A percentile compares a stretch with the other conserved stretches of the same genome.
phyloP scores from a whole-genome alignment of 2,329 filamentous ascomycete species.

The Myriosclerotinia duriaeana region DNA sequence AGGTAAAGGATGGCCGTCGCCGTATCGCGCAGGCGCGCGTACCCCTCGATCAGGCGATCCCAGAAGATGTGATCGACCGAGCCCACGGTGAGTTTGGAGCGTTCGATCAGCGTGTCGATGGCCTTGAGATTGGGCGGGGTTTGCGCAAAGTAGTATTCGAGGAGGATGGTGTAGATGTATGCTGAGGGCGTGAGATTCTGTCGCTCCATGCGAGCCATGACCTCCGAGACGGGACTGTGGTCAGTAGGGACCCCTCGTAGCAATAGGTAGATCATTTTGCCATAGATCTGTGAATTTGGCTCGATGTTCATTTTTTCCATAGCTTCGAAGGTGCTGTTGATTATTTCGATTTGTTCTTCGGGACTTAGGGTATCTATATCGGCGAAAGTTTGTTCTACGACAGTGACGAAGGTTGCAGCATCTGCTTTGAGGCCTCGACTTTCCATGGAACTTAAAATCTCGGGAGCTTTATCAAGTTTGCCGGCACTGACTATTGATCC shows the following conservation, averaged over 20 bases:
- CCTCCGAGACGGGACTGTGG: conserved; percentile 52
- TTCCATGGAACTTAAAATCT: conserved; percentile 60
- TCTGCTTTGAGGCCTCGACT: conserved; percentile 56
- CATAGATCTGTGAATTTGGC: conserved; percentile 64
- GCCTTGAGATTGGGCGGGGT: conserved; percentile 58
- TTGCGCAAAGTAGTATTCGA: conserved; percentile 64
- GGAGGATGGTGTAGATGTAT: conserved; percentile 73
- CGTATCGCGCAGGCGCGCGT: conserved; percentile 54
- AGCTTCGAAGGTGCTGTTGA: conserved; percentile 56
- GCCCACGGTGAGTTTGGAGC: conserved; percentile 42
- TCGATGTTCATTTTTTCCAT: conserved; percentile 58
- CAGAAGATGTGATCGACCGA: conserved; percentile 60
- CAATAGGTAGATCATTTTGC: conserved; percentile 65
- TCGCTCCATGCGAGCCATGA: conserved; percentile 62
- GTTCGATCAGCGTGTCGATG: conserved; percentile 59
- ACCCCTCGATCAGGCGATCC: conserved; percentile 69
- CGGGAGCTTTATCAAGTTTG: conserved; percentile 49
- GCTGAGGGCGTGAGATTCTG: conserved; percentile 54
- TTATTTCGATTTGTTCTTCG: conserved; percentile 51
- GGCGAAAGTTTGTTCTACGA: conserved; percentile 60
- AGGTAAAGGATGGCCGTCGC: conserved; percentile 52
- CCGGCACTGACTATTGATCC: conserved; percentile 54
- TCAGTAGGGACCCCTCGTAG: conserved; percentile 46
- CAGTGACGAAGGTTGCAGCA: conserved; percentile 69
- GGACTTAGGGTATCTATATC: conserved; percentile 45